Percentiles rank a stretch among this genome's conserved stretches.
phyloP scores from a whole-genome alignment of 1,284 basidiomycete species.

The Cutaneotrichosporon sp. region DNA sequence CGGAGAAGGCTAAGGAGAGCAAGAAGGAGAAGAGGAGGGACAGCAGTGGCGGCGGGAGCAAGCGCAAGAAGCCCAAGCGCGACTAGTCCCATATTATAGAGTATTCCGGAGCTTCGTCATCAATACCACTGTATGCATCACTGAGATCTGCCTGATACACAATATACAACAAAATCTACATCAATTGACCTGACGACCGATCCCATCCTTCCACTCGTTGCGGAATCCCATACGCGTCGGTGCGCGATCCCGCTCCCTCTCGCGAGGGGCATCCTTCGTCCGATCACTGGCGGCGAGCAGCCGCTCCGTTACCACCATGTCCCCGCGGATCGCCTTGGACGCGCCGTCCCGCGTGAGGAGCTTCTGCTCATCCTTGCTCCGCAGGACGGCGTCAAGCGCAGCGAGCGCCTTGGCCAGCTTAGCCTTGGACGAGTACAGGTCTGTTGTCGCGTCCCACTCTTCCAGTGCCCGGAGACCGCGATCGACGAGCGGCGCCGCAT shows the following conservation, averaged over 20 bases:
- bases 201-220: too few species aligned
- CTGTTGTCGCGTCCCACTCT: constrained; percentile 8
- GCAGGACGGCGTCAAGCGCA: constrained; percentile 6
- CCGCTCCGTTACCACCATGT: constrained; percentile 16
- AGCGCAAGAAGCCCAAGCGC: constrained; percentile 14
- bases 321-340: constrained; percentile 6
- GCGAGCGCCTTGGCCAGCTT: constrained; percentile 12
- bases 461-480: constrained; percentile 21
- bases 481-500: constrained; percentile 19
- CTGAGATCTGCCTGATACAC: too few species aligned
- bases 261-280: not conserved
- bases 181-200: too few species aligned
- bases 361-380: not conserved
- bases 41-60: not conserved
- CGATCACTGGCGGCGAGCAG: not conserved
- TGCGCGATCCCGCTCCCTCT: not conserved
- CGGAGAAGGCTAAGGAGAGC: constrained; percentile 49
- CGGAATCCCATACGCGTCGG: not conserved
- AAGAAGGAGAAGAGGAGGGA: constrained; percentile 16
- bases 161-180: too few species aligned
- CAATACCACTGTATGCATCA: too few species aligned
- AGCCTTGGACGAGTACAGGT: constrained; percentile 2
- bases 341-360: not conserved
- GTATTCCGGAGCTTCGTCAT: constrained; percentile 1
- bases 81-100: not conserved